These are phyloP conservation scores for Eimeria nieschulzi DNA, from an alignment of 169 alveolate genomes.

Conservation along the genomic window DNA sequence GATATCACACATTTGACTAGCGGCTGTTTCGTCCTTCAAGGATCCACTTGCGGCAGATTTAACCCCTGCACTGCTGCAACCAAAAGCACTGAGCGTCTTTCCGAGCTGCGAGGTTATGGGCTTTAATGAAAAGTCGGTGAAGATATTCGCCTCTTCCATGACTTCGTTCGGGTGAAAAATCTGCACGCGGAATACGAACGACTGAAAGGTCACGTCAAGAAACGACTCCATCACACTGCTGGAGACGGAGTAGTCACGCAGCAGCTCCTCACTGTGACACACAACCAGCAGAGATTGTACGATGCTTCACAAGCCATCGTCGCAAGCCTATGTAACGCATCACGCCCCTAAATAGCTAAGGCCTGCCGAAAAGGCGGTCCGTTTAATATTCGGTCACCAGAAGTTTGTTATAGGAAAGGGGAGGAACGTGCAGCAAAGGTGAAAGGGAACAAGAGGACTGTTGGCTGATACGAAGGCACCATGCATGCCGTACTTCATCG, in stretches of 20 bases:
- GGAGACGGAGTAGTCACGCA: slow-evolving; percentile 62
- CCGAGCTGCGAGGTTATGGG: slow-evolving; percentile 30
- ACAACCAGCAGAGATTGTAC: background rate
- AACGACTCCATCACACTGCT: slow-evolving; percentile 54
- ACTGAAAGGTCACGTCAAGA: slow-evolving; percentile 52
- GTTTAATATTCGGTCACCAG: too few species aligned
- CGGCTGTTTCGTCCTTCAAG: background rate
- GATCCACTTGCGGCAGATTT: background rate
- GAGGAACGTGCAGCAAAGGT: background rate
- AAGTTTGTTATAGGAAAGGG: too few species aligned
- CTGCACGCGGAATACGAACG: slow-evolving; percentile 56
- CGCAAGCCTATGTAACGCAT: too few species aligned
- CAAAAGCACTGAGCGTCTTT: background rate
- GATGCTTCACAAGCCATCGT: background rate
- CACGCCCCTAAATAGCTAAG: too few species aligned
- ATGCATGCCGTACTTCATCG: slow-evolving; percentile 61
- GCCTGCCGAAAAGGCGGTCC: too few species aligned
- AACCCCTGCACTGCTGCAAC: background rate
- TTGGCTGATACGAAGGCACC: background rate
- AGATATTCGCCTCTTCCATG: slow-evolving; percentile 41
- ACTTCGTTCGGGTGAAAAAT: slow-evolving; percentile 73
- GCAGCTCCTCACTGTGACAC: slow-evolving; percentile 66
- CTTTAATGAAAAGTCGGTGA: slow-evolving; percentile 47
- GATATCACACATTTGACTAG: slow-evolving; percentile 39
- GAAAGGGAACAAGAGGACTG: background rate